These are phyloP conservation scores for Jasminum sambac DNA, from an alignment of 257 asterid genomes.

Conservation along the genomic window DNA sequence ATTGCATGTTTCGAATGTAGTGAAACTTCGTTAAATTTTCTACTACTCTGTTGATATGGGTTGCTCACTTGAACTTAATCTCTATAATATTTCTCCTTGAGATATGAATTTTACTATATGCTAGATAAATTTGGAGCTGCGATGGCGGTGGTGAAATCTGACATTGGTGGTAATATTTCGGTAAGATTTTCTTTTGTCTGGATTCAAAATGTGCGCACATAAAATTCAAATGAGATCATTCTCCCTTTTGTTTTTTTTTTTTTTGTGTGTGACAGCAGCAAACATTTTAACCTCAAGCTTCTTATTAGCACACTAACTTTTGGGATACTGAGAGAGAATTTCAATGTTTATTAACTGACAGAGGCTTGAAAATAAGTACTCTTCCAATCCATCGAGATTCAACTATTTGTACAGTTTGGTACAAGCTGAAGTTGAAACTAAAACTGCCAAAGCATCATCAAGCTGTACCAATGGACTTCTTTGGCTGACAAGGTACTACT, in stretches of 20 bases:
- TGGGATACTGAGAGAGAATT: conserved; percentile 5
- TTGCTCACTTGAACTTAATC: not conserved
- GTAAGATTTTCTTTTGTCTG: conserved; percentile 37
- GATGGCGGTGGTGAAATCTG: conserved; percentile 77
- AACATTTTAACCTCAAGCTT: not conserved
- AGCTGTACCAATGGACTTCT: conserved; percentile 83
- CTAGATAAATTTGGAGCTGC: conserved; percentile 85
- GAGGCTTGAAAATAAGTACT: conserved; percentile 77
- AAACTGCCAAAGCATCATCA: conserved; percentile 70
- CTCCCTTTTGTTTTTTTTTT: too few relatives aligned
- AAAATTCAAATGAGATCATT: not conserved
- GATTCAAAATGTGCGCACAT: not conserved
- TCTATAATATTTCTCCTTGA: not conserved
- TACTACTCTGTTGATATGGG: not conserved
- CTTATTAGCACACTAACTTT: not conserved
- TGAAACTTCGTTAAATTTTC: not conserved
- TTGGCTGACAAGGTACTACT: conserved; percentile 81
- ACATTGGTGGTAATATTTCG: conserved; percentile 68
- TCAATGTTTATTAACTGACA: conserved; percentile 25
- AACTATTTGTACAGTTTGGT: conserved; percentile 76
- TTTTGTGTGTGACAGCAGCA: not conserved
- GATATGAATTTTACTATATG: conserved; percentile 8
- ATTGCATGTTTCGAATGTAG: not conserved
- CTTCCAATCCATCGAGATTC: conserved; percentile 64
- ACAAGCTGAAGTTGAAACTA: conserved; percentile 85